Evolutionary conservation across 2,329 filamentous ascomycete species (phyloP).

Genomic region (Lizonia empirigonia): DNA sequence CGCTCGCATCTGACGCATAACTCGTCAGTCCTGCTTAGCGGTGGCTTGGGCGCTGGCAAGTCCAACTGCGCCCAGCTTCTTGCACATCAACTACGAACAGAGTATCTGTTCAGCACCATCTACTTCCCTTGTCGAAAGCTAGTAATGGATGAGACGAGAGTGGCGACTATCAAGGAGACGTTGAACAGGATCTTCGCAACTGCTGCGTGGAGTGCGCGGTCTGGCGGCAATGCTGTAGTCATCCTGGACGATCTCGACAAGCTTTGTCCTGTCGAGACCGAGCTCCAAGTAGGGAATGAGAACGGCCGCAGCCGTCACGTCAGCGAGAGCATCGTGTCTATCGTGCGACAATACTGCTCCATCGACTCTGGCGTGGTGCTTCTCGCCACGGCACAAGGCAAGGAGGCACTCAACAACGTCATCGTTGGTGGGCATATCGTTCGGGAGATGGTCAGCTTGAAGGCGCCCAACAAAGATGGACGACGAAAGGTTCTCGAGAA

Average conservation of each 20-base stretch:
- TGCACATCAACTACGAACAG: slow-evolving; percentile 72
- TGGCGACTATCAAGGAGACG: slow-evolving; percentile 89
- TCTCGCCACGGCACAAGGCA: slow-evolving; percentile 87
- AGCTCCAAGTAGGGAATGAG: slow-evolving; percentile 90
- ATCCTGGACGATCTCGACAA: slow-evolving; percentile 93
- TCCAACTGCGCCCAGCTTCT: slow-evolving; percentile 78
- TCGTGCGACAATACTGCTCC: slow-evolving; percentile 83
- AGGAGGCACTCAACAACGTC: slow-evolving; percentile 89
- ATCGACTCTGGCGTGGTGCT: slow-evolving; percentile 81
- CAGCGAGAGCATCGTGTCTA: slow-evolving; percentile 83
- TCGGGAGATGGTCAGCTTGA: slow-evolving; percentile 85
- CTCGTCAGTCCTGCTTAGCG: slow-evolving; percentile 88
- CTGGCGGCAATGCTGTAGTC: slow-evolving; percentile 82
- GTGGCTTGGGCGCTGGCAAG: slow-evolving; percentile 89
- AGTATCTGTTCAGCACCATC: slow-evolving; percentile 78
- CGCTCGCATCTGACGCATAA: slow-evolving; percentile 78
- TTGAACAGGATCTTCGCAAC: slow-evolving; percentile 82
- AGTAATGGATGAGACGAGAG: slow-evolving; percentile 86
- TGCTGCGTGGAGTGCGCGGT: slow-evolving; percentile 87
- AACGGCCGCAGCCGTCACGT: slow-evolving; percentile 92
- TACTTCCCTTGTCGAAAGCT: slow-evolving; percentile 88
- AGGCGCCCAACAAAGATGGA: slow-evolving; percentile 91
- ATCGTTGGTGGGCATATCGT: slow-evolving; percentile 91
- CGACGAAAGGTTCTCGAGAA: slow-evolving; percentile 82
- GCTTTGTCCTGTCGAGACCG: slow-evolving; percentile 90